Conservation (phyloP, 257 asterid genomes). For the Salvia hispanica region DNA sequence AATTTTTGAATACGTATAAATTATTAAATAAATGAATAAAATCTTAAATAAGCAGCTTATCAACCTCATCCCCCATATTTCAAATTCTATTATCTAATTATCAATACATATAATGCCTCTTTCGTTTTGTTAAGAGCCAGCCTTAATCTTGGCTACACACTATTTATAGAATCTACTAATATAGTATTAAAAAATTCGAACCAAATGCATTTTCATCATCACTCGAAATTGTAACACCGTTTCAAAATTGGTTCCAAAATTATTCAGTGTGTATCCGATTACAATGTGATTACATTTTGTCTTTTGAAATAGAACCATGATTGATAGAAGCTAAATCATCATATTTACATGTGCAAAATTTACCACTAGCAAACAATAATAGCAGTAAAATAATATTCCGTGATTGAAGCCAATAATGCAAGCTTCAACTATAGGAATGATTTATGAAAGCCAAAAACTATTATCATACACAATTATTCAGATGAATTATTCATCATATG, state of each 20-base stretch:
- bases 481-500: slow-evolving; percentile 3
- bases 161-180: too few species aligned
- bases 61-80: not conserved
- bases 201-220: too few species aligned
- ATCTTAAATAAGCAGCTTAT: not conserved
- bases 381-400: slow-evolving; percentile 3
- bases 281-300: too few species aligned
- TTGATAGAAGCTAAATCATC: too few species aligned
- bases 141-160: not conserved
- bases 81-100: not conserved
- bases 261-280: too few species aligned
- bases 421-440: slow-evolving; percentile 1
- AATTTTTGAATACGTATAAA: not conserved
- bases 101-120: not conserved
- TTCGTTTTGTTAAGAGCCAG: not conserved
- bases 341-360: not conserved
- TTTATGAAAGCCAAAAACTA: not conserved
- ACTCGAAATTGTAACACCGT: too few species aligned
- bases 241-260: too few species aligned
- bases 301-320: too few species aligned
- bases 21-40: not conserved
- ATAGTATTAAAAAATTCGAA: too few species aligned
- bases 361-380: not conserved
- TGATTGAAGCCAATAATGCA: slow-evolving; percentile 1
- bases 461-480: not conserved